Base-by-base conservation (phyloP, 1,139 yeast genomes). In the Lodderomyces orthopsilosis region DNA sequence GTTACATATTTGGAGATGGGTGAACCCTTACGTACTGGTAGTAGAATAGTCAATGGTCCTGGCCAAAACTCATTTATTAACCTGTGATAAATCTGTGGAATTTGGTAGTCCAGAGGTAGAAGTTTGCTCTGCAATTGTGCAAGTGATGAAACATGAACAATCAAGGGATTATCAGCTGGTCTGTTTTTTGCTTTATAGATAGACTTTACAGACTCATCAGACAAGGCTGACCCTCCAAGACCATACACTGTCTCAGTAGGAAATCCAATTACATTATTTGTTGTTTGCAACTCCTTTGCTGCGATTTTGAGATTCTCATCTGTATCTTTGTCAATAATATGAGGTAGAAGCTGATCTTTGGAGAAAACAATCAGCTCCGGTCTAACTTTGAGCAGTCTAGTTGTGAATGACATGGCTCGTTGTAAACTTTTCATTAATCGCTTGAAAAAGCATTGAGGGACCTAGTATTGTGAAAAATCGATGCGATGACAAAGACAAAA, bases 241-340 rank as follows among this genome's bases (percentile, higher is more conserved):
- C 98, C 98, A 59, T 93, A 93, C 0, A 93, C 98, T 0, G 98
- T 93, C 59, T 93, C 98, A 0, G 98, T 89, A 2, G 98, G 98
- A 57, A 93, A 91, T 0, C 94, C 98, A 13, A 93, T 90, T 0
- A 83, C 89, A 23, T 79, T 67, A 28, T 70, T 61, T 0, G 87
- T 70, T 2, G 63, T 60, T 14, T 67, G 63, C 9, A 88, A 63
- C 24, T 82, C 70, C 2, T 63, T 50, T 0, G 91, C 85, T 3
- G 95, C 96, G 26, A 68, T 62, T 8, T 62, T 47, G 2, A 89
- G 62, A 47, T 79, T 78, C 6, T 51, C 45, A 47, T 68, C 63
- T 0, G 94, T 83, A 36, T 61, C 65, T 10, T 65, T 52, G 54
- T 83, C 87, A 1, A 69, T 52, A n/a, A 85, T 71, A 0, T 52